Evolutionary conservation across 2,329 filamentous ascomycete species (phyloP).

Genomic region (Allantophomopsis lycopodina): DNA sequence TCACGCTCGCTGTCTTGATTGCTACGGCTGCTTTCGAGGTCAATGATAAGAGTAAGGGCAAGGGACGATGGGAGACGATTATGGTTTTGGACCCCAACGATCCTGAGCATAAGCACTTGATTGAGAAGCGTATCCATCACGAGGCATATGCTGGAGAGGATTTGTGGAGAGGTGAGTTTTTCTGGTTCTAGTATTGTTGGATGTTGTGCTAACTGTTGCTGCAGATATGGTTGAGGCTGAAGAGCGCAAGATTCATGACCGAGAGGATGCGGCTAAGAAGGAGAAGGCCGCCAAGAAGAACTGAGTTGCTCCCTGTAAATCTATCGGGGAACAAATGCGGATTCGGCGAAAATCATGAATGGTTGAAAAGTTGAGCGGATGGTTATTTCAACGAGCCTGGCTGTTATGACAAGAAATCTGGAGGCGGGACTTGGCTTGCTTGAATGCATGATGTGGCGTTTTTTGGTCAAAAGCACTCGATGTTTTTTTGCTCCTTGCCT

Average conservation of each 20-base stretch:
- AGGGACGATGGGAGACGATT: slow-evolving; percentile 73
- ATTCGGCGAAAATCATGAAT: too few relatives aligned
- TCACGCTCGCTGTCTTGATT: slow-evolving; percentile 55
- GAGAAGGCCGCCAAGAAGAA: too few relatives aligned
- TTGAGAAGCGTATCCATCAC: slow-evolving; percentile 80
- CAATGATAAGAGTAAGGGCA: slow-evolving; percentile 61
- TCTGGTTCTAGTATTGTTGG: neutral
- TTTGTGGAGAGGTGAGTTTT: slow-evolving; percentile 68
- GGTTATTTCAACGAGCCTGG: too few relatives aligned
- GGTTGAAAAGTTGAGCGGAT: too few relatives aligned
- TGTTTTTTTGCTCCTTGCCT: neutral
- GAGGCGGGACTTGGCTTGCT: too few relatives aligned
- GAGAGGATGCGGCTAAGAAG: slow-evolving; percentile 7
- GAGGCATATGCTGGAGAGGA: slow-evolving; percentile 82
- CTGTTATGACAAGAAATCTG: too few relatives aligned
- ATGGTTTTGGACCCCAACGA: slow-evolving; percentile 70
- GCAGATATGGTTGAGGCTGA: slow-evolving; percentile 73
- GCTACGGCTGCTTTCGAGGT: slow-evolving; percentile 57
- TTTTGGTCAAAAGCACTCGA: too few relatives aligned
- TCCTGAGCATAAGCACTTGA: slow-evolving; percentile 67
- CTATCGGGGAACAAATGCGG: too few relatives aligned
- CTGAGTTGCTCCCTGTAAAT: too few relatives aligned
- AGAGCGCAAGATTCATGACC: slow-evolving; percentile 43
- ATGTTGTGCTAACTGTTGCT: slow-evolving; percentile 6
- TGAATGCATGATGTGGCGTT: too few relatives aligned